A percentile compares a stretch with the other conserved stretches of the same genome.
Evolutionary conservation across 2,329 filamentous ascomycete genomes (phyloP).

Genomic region (Ceratocystis lukuohia): DNA sequence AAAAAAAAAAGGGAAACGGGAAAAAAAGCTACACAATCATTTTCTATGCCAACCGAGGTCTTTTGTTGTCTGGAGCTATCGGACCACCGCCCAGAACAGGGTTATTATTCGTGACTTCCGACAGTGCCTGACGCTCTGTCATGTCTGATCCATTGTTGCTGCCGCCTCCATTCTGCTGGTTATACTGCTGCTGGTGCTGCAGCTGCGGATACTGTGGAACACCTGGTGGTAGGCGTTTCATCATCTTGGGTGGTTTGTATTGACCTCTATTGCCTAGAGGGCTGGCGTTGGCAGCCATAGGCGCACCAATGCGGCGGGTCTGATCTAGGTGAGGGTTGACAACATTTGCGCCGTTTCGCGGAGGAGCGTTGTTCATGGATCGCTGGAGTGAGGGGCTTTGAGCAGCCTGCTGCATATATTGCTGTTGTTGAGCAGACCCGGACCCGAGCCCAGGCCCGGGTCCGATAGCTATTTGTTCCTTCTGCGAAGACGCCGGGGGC

Average conservation of each 20-base stretch:
- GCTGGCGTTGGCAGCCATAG: slow-evolving; percentile 32
- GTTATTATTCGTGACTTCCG: slow-evolving; percentile 38
- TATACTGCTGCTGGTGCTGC: slow-evolving; percentile 21
- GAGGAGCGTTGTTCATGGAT: slow-evolving; percentile 21
- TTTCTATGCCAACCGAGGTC: slow-evolving; percentile 34
- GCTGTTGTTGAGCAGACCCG: slow-evolving; percentile 22
- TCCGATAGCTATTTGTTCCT: not conserved
- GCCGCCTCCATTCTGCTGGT: slow-evolving; percentile 12
- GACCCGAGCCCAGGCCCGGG: slow-evolving; percentile 22
- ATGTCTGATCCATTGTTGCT: not conserved
- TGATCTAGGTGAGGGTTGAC: slow-evolving; percentile 42
- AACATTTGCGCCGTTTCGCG: slow-evolving; percentile 30
- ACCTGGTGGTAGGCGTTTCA: slow-evolving; percentile 38
- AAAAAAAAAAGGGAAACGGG: not conserved
- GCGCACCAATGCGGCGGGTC: slow-evolving; percentile 45
- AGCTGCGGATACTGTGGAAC: slow-evolving; percentile 22
- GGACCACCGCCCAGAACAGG: slow-evolving; percentile 21
- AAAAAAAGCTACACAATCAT: not conserved
- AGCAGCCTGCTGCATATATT: slow-evolving; percentile 16
- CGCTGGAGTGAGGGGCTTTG: slow-evolving; percentile 12
- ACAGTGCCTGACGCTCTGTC: slow-evolving; percentile 32
- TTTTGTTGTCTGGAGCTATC: slow-evolving; percentile 35
- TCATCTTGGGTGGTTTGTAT: slow-evolving; percentile 43
- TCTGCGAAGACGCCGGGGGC: slow-evolving; percentile 28
- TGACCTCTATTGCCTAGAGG: slow-evolving; percentile 45